Evolutionary conservation across 1,139 yeast species (phyloP).

Genomic region (Geotrichum aggregatum): DNA sequence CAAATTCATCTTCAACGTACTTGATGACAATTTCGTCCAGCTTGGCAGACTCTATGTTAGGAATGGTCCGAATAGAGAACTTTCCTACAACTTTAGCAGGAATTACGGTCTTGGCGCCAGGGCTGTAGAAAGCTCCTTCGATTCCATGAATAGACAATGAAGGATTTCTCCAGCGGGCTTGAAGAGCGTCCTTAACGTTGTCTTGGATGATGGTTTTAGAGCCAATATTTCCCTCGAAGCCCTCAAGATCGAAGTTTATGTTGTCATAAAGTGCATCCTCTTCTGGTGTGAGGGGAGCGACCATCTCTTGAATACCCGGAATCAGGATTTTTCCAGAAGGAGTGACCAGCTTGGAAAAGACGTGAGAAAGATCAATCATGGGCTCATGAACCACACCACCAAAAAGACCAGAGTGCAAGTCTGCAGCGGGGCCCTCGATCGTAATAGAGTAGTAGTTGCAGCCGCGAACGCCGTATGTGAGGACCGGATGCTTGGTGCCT

Average conservation of each 20-base stretch:
- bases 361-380: constrained; percentile 82
- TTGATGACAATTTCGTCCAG: constrained; percentile 73
- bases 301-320: constrained; percentile 89
- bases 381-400: constrained; percentile 98
- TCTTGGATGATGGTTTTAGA: constrained; percentile 75
- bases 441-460: constrained; percentile 84
- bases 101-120: constrained; percentile 97
- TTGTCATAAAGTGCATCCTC: constrained; percentile 77
- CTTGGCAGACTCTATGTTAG: constrained; percentile 77
- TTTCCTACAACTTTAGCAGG: constrained; percentile 93
- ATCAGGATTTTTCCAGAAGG: constrained; percentile 75
- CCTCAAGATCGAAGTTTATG: constrained; percentile 80
- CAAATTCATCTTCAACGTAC: constrained; percentile 63
- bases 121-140: constrained; percentile 92
- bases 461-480: constrained; percentile 96
- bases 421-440: constrained; percentile 91
- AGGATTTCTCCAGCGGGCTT: constrained; percentile 99
- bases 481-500: constrained; percentile 92
- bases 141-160: constrained; percentile 93
- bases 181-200: constrained; percentile 70
- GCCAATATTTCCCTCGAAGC: constrained; percentile 84
- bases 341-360: constrained; percentile 66
- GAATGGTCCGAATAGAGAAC: constrained; percentile 95
- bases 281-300: constrained; percentile 78
- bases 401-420: constrained; percentile 93